Evolutionary conservation across 1,139 yeast species (phyloP).

Genomic region (Debaryomycetaceae sp.): DNA sequence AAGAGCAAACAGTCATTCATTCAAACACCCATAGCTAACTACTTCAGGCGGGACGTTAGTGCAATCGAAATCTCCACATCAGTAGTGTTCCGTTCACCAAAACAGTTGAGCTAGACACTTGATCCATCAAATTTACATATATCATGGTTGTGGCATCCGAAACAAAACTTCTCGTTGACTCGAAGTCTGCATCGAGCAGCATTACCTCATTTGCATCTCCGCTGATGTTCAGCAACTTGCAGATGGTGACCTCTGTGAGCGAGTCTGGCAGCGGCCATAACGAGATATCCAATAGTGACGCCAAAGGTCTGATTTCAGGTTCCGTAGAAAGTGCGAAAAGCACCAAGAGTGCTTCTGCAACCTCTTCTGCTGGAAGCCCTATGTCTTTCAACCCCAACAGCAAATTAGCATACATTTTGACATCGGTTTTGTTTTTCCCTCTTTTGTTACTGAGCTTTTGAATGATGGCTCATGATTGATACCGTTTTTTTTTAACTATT

Average conservation of each 20-base stretch:
- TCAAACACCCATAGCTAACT: neutral
- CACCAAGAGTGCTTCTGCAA: slow-evolving; percentile 1
- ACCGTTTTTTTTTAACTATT: too few relatives aligned
- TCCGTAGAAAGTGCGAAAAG: neutral
- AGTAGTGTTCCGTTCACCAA: neutral
- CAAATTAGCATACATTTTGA: slow-evolving; percentile 2
- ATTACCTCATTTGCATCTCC: neutral
- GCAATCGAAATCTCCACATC: neutral
- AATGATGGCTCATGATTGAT: too few relatives aligned
- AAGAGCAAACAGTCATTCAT: neutral
- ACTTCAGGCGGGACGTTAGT: neutral
- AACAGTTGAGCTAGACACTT: too few relatives aligned
- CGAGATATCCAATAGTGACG: neutral
- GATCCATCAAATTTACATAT: too few relatives aligned
- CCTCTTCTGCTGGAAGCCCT: slow-evolving; percentile 1
- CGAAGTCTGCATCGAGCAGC: neutral
- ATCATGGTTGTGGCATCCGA: neutral
- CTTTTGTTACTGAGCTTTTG: neutral
- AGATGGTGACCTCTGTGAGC: slow-evolving; percentile 1
- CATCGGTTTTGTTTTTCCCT: slow-evolving; percentile 2
- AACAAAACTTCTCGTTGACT: neutral
- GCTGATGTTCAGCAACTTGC: slow-evolving; percentile 1
- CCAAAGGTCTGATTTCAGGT: neutral
- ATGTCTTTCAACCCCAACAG: neutral
- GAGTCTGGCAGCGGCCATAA: neutral